Conservation (phyloP, 768 basidiomycete genomes). For the Tricholoma bakamatsutake region DNA sequence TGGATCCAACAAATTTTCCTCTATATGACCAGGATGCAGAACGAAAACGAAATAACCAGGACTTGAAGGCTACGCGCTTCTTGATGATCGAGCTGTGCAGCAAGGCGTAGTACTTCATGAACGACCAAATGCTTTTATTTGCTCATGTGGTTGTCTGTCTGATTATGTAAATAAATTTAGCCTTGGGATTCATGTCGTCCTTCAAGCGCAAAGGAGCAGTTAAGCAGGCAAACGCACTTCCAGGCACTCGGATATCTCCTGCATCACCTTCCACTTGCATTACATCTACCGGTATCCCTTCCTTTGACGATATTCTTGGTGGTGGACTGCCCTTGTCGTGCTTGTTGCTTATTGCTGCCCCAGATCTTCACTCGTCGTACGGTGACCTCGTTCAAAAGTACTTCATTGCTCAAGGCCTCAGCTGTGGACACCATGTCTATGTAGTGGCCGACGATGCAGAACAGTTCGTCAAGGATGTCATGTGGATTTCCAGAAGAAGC, state of each 20-base stretch:
- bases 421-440: conserved; percentile 59
- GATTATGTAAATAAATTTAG: neutral
- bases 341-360: conserved; percentile 66
- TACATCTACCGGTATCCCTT: conserved; percentile 85
- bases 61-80: neutral
- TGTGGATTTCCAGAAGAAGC: conserved; percentile 59
- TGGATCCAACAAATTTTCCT: conserved; percentile 12
- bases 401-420: conserved; percentile 84
- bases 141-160: neutral
- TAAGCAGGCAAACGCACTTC: conserved; percentile 34
- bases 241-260: conserved; percentile 56
- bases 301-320: conserved; percentile 92
- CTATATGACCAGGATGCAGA: conserved; percentile 12
- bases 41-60: conserved; percentile 7
- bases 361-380: conserved; percentile 84
- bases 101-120: neutral
- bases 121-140: no score
- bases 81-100: neutral
- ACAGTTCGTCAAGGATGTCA: conserved; percentile 62
- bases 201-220: conserved; percentile 63
- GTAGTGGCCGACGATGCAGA: conserved; percentile 57
- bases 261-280: conserved; percentile 49
- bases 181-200: conserved; percentile 51
- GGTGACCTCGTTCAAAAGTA: conserved; percentile 82
- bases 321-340: conserved; percentile 86